Conservation (phyloP, 2,329 filamentous ascomycete genomes). For the Talaromyces sp. region DNA sequence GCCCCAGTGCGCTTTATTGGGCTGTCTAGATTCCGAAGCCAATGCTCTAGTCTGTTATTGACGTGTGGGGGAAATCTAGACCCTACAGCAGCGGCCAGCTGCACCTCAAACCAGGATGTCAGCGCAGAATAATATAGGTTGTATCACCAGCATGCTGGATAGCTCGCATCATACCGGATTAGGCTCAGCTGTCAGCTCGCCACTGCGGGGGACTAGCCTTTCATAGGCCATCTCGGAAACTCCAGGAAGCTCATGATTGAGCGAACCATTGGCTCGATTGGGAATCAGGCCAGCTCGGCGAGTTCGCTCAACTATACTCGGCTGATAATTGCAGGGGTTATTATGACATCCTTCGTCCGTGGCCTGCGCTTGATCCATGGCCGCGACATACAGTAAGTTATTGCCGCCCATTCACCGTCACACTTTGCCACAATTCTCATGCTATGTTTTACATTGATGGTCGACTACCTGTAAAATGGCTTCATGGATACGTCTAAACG, state of each 20-base stretch:
- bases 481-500: neutral
- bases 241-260: neutral
- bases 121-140: neutral
- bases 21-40: neutral
- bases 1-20: neutral
- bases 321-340: neutral
- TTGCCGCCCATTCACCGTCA: neutral
- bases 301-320: neutral
- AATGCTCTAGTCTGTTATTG: neutral
- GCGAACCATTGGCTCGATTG: neutral
- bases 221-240: neutral
- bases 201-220: neutral
- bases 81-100: neutral
- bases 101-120: neutral
- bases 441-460: neutral
- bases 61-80: neutral
- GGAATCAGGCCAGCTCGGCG: neutral
- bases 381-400: neutral
- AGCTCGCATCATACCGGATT: neutral
- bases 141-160: neutral
- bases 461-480: neutral
- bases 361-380: neutral
- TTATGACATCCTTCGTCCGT: neutral
- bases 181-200: neutral
- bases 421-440: neutral